Evolutionary conservation across 1,139 yeast genomes (phyloP), one percentile per base, ranked within the genome.

Genomic region (Diutina pseudorugosa): DNA sequence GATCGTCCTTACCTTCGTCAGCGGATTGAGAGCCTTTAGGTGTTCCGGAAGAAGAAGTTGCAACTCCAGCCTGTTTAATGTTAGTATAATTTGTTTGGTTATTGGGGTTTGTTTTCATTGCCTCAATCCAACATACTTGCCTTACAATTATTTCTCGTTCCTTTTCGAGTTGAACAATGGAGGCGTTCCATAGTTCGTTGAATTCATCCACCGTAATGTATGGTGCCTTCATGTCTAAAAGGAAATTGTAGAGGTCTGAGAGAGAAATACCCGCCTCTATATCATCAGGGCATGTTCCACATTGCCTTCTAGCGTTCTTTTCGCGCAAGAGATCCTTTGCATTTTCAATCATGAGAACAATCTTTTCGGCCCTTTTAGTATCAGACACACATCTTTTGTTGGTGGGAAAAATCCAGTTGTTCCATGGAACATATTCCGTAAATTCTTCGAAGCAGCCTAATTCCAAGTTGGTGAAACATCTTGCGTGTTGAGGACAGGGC

Each of bases 91-190:
- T 21, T 21, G 2, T 1, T 23, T 19, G 16, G n/a, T 25, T 48
- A 14, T 2, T 21, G 33, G 41, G 16, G 20, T 18, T 11, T n/a
- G n/a, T 23, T 14, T 30, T 30, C 36, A 9, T 30, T 30, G 36
- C 7, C 33, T 18, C 36, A 14, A 9, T 18, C 19, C 20, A 27
- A 11, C 16, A 11, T 18, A 49, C 51, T 33, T 82, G 87, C 90
- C 93, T 85, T 84, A 85, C 90, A 72, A 80, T 82, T 65, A 86
- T 79, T 62, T 87, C 94, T 50, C 87, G 84, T 68, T 85, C 88
- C 55, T 77, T 74, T 59, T 80, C 80, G 59, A 91, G 73, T 59
- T 83, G 86, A 50, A 73, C 68, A 9, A 83, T 62, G 9, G 88
- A 86, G 59, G 81, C 76, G 33, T 65, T 64, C 97, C 97, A 91